Base-by-base conservation (phyloP, 495 filamentous ascomycete species). In the Cercophora samala region DNA sequence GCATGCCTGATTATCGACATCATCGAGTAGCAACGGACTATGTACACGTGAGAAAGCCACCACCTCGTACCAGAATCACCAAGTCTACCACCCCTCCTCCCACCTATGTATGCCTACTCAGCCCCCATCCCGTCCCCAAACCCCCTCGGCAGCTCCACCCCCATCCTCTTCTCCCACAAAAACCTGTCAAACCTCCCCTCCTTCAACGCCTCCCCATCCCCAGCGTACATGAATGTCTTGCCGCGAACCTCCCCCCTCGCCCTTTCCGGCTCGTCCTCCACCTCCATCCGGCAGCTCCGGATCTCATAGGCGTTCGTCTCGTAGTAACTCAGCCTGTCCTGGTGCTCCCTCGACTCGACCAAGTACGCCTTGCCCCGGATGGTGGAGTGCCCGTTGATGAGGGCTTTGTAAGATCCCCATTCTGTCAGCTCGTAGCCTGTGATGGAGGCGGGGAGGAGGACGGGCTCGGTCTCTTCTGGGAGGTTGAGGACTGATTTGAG, bases 331-430 rank as follows among this genome's bases (percentile, higher is more conserved):
- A 65, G 64, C 23, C 54, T 58, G 56, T 52, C 25, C 5, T 59
- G 55, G 0, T 60, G 26, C 32, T 65, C 64, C 9, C 15, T 23
- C 2, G 64, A 46, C 21, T 52, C 9, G 3, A 52, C 55, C 22
- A 26, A 2, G 56, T 65, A 65, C 0, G 64, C 55, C 22, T 4
- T 15, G 21, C 64, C 64, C 1, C 17, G 11, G 21, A 65, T 54
- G 13, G 5, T 24, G 6, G 29, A 42, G 1, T 60, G 2, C 53
- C 63, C 17, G 21, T 65, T 52, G 17, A 65, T 1, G 9, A 65
- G 64, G 1, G 54, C 23, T n/a, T 59, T 59, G 64, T 65, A 65
- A n/a, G 58, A 29, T 32, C 55, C 64, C 64, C 64, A 65, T 15
- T 52, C 25, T 21, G 64, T 13, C 17, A 60, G 55, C 29, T 65